phyloP scores from a whole-genome alignment of 78 protist species.

The Emiliania huxleyi region DNA sequence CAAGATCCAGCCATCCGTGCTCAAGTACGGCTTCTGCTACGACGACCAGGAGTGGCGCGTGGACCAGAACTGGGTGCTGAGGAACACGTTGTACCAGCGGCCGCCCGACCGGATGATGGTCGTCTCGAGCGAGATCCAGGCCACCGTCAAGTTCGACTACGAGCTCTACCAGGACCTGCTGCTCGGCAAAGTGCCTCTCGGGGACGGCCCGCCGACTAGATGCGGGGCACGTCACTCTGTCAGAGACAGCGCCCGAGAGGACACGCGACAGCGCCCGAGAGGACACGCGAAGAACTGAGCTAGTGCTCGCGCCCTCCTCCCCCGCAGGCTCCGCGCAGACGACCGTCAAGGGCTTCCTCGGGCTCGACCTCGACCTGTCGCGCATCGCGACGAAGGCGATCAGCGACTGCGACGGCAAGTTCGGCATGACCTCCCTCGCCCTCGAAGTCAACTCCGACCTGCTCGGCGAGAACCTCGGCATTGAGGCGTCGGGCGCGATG shows the following conservation, averaged over 20 bases:
- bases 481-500: neutral
- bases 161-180: neutral
- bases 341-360: neutral
- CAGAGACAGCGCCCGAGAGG: too few relatives aligned
- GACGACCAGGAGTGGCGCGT: neutral
- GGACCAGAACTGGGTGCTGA: neutral
- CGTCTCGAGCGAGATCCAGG: neutral
- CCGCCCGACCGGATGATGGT: neutral
- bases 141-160: neutral
- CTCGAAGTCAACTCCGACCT: neutral
- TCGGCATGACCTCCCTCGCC: neutral
- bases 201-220: too few relatives aligned
- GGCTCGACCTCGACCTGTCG: neutral
- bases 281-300: too few relatives aligned
- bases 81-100: neutral
- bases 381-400: neutral
- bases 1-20: neutral
- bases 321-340: neutral
- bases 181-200: neutral
- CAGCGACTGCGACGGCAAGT: neutral
- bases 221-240: too few relatives aligned
- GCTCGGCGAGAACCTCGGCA: neutral
- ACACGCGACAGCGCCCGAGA: too few relatives aligned
- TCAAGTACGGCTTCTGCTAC: neutral
- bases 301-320: too few relatives aligned